Evolutionary conservation across 2,329 filamentous ascomycete species (phyloP), one percentile per base, ranked within the genome.

Genomic region (Plenodomus lindquistii): DNA sequence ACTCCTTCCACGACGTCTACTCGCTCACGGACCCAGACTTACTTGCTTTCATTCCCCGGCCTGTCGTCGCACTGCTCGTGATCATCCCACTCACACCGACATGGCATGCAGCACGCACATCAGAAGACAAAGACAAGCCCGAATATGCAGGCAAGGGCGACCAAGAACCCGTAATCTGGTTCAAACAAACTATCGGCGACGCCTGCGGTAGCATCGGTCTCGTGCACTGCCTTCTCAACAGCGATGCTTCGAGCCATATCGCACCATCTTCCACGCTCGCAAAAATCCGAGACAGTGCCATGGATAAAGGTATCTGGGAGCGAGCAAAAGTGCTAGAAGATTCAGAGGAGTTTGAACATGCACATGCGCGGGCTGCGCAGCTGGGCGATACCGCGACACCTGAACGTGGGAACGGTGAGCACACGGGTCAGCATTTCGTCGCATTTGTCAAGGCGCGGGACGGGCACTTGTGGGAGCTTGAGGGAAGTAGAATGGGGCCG

Each of bases 171-270:
- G 75, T 83, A 4, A 67, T 84, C 18, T 85, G 81, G 81, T 83
- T 82, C 65, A 77, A 75, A 50, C 82, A 85, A 56, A 84, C 79
- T 1, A 83, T 84, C 46, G 75, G 78, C 15, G 73, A 85, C 57
- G 79, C 81, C 0, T 85, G 83, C 57, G 83, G 82, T 0, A 70
- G 80, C n/a, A 83, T 85, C 50, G 81, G 78, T 2, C 65, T 84
- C 1, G 65, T 85, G 2, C 82, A 85, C 60, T 74, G 75, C 50
- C 57, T 83, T 18, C 70, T 75, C 40, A 85, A 85, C 59, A 76
- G 79, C 15, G 66, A 72, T 2, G 75, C 74, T 2, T 65, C 65
- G 18, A 61, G 72, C 13, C 73, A 74, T 49, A 73, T 85, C 47
- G 47, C 52, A 2, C 65, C 73, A 0, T 75, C 64, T 2, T 79